Evolutionary conservation across 148 eudicot species (phyloP), one percentile per base, ranked within the genome.

Genomic region (Silene uniflora): DNA sequence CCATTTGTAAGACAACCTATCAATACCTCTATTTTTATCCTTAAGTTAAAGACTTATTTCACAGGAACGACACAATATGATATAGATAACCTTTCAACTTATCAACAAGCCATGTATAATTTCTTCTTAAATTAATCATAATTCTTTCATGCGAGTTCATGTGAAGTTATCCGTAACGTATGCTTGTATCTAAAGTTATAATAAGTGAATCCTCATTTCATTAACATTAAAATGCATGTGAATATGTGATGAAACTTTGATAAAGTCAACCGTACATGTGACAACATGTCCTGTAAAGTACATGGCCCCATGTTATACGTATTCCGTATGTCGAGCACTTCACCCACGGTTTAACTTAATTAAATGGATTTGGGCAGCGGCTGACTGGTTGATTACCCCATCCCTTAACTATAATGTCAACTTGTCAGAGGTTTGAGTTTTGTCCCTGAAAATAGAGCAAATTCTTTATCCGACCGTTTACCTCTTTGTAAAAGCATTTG

Each of bases 231-330:
- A 9, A 19, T 25, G 63, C 77, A 75, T 54, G 71, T 64, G 77
- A 9, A 39, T 16, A 6, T 3, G 11, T 60, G 64, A 61, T 61
- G 11, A 10, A 24, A 1, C 16, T 47, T 5, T 29, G 14, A 63
- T 58, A 49, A 52, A 11, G 77, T 75, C 71, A 75, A 75, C 46
- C 62, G 29, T 25, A 62, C 77, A 75, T 75, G 77, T 75, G 77
- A 65, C 42, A 16, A 35, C 0, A 66, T 66, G 77, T 52, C 27
- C 77, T 69, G 77, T 75, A 75, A 75, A 75, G 77, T 66, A 75
- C 23, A 52, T 52, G 70, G 27, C 35, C 77, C 72, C 77, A 75
- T 66, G 77, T 75, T 75, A 75, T 54, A 47, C 69, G 77, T 75
- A 64, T 70, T 64, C 32, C 62, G 6, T 65, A 25, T 65, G 69